Evolutionary conservation across 2,329 filamentous ascomycete genomes (phyloP).

Genomic region (Aspergillus novofumigatus): DNA sequence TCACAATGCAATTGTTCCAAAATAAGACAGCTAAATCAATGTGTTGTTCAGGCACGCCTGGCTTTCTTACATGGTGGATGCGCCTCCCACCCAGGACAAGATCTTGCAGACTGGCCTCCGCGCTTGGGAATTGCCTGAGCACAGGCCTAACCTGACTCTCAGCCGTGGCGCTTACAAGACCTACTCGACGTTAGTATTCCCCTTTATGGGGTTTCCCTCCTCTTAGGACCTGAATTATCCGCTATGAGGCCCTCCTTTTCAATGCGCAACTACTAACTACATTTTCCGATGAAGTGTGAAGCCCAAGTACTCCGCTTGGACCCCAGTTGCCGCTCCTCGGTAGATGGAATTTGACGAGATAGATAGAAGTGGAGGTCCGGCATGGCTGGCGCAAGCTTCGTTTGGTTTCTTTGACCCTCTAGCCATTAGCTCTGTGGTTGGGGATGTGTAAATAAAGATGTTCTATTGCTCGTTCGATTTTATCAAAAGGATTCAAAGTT

Average conservation of each 20-base stretch:
- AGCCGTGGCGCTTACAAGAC: constrained; percentile 80
- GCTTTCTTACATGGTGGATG: constrained; percentile 91
- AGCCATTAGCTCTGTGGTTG: constrained; percentile 7
- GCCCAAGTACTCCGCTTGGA: constrained; percentile 35
- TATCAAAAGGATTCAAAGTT: neutral
- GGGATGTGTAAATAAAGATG: constrained; percentile 36
- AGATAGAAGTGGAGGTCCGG: neutral
- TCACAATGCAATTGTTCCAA: neutral
- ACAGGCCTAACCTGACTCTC: constrained; percentile 71
- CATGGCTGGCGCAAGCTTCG: neutral
- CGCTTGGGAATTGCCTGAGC: constrained; percentile 70
- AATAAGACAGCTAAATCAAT: neutral
- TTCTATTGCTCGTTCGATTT: constrained; percentile 23
- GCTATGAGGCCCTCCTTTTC: neutral
- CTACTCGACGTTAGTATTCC: constrained; percentile 79
- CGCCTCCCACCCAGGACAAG: constrained; percentile 73
- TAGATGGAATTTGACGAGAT: constrained; percentile 17
- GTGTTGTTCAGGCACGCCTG: constrained; percentile 69
- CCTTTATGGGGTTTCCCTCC: neutral
- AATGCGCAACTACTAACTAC: constrained; percentile 4
- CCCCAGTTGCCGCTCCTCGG: constrained; percentile 33
- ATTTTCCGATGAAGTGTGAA: constrained; percentile 20
- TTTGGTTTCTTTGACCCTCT: constrained; percentile 1
- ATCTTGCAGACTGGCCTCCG: constrained; percentile 64
- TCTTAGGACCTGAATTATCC: too few species aligned